Conservation (phyloP, 83 land plant species). For the Diphasiastrum complanatum region DNA sequence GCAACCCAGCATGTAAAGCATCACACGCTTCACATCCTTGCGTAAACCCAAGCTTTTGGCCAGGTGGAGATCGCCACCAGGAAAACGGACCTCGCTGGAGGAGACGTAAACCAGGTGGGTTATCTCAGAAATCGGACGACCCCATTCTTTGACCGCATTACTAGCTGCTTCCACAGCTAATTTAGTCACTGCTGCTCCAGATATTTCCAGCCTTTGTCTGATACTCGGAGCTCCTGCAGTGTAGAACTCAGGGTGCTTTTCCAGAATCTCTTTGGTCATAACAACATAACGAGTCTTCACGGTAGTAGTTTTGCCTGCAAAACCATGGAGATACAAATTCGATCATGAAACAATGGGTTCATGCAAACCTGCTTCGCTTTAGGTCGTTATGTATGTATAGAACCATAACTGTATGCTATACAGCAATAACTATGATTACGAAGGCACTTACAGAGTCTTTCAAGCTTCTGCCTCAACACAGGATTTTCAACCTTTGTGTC, state of each 20-base stretch:
- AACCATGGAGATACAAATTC: background rate
- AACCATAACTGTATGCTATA: background rate
- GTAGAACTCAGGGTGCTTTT: constrained; percentile 77
- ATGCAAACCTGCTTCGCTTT: background rate
- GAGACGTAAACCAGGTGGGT: constrained; percentile 97
- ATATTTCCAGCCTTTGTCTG: constrained; percentile 67
- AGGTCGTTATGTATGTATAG: background rate
- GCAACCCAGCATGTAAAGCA: constrained; percentile 87
- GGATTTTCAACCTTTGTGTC: constrained; percentile 62
- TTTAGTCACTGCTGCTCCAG: constrained; percentile 73
- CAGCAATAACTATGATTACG: background rate
- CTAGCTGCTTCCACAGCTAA: constrained; percentile 73
- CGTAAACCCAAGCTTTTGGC: constrained; percentile 61
- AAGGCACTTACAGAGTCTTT: constrained; percentile 59
- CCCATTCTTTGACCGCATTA: constrained; percentile 67
- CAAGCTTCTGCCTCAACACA: constrained; percentile 61
- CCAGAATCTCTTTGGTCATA: constrained; percentile 81
- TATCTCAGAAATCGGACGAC: constrained; percentile 56
- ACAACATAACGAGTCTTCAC: constrained; percentile 96
- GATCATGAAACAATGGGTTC: background rate
- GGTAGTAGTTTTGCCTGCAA: constrained; percentile 85
- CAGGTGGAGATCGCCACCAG: constrained; percentile 87
- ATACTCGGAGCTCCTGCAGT: constrained; percentile 71
- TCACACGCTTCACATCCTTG: constrained; percentile 50
- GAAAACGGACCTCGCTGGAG: constrained; percentile 89